Conservation (phyloP, 2,329 filamentous ascomycete species). For the Talaromyces islandicus region DNA sequence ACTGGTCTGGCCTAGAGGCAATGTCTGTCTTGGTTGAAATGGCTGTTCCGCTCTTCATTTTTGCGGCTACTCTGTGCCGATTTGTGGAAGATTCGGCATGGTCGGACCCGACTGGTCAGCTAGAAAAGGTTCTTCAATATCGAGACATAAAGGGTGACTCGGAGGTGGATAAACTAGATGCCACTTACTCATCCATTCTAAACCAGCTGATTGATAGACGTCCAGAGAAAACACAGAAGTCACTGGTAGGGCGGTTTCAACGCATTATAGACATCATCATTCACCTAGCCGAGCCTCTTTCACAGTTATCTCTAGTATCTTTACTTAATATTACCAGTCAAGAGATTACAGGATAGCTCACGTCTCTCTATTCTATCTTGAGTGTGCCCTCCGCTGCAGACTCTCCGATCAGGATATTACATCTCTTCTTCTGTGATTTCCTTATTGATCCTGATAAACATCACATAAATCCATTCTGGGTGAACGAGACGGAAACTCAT, state of each 20-base stretch:
- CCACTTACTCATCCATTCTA: neutral
- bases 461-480: slow-evolving; percentile 18
- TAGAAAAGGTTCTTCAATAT: neutral
- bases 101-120: neutral
- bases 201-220: neutral
- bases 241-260: neutral
- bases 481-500: slow-evolving; percentile 25
- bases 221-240: neutral
- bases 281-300: neutral
- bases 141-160: neutral
- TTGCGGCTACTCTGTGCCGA: slow-evolving; percentile 1
- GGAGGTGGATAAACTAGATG: neutral
- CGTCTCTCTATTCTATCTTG: slow-evolving; percentile 16
- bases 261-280: neutral
- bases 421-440: slow-evolving; percentile 28
- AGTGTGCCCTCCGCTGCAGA: slow-evolving; percentile 10
- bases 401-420: slow-evolving; percentile 15
- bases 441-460: slow-evolving; percentile 18
- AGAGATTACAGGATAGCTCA: neutral
- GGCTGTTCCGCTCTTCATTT: neutral
- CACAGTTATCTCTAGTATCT: neutral
- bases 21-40: neutral
- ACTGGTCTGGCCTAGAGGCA: neutral
- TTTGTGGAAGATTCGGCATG: neutral
- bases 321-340: neutral